Evolutionary conservation across 1,139 yeast genomes (phyloP).

Genomic region (Geotrichum klebahnii): DNA sequence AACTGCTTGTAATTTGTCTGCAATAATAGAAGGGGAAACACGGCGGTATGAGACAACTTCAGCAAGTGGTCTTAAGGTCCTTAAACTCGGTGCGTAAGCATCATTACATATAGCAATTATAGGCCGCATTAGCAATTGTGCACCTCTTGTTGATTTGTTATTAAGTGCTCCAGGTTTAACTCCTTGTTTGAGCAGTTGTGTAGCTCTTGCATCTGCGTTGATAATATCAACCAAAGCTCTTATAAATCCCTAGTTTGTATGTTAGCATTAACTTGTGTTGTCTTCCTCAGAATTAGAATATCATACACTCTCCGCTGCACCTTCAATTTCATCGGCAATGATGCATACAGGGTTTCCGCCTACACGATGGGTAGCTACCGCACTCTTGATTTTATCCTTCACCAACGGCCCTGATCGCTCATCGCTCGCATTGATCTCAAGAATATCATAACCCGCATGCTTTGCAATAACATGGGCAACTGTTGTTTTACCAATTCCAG

Average conservation of each 20-base stretch:
- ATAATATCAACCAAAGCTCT: slow-evolving; percentile 59
- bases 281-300: background rate
- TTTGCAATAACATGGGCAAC: slow-evolving; percentile 80
- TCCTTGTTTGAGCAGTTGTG: slow-evolving; percentile 5
- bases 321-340: slow-evolving; percentile 87
- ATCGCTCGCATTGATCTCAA: slow-evolving; percentile 90
- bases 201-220: slow-evolving; percentile 51
- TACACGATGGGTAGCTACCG: slow-evolving; percentile 59
- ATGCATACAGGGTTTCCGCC: slow-evolving; percentile 68
- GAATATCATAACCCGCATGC: slow-evolving; percentile 74
- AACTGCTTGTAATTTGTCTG: slow-evolving; percentile 49
- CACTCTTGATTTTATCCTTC: slow-evolving; percentile 60
- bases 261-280: background rate
- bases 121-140: slow-evolving; percentile 63
- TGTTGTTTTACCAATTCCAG: slow-evolving; percentile 94
- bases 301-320: slow-evolving; percentile 58
- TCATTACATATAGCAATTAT: slow-evolving; percentile 92
- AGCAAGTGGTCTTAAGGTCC: slow-evolving; percentile 64
- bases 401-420: slow-evolving; percentile 60
- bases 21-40: slow-evolving; percentile 51
- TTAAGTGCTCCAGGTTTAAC: slow-evolving; percentile 5
- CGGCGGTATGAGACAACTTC: slow-evolving; percentile 66
- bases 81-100: slow-evolving; percentile 66
- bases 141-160: slow-evolving; percentile 25
- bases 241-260: slow-evolving; percentile 54